Conservation (phyloP, 176 grass and related monocot species). For the Aegilops umbellulata region DNA sequence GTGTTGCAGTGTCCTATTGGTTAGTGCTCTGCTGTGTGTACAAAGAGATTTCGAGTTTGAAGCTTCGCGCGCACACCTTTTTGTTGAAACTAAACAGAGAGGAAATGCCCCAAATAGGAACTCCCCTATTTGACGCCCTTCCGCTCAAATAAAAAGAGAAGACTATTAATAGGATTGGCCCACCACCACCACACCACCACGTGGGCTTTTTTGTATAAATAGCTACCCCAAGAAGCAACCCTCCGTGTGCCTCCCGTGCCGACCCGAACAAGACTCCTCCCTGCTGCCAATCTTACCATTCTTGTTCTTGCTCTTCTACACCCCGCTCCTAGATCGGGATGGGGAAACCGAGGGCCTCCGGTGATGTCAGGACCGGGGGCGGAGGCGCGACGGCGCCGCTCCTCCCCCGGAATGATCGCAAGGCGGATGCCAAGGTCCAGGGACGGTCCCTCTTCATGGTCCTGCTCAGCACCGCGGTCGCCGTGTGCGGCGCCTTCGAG, state of each 20-base stretch:
- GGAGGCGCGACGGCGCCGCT: constrained; percentile 22
- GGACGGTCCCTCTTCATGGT: constrained; percentile 44
- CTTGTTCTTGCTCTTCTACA: background rate
- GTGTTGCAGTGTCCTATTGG: no score
- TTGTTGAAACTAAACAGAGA: no score
- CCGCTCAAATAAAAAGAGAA: no score
- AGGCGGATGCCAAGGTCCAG: constrained; percentile 20
- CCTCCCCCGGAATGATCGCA: background rate
- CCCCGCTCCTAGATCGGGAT: background rate
- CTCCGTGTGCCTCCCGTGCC: background rate
- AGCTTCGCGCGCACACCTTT: no score
- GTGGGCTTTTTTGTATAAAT: background rate
- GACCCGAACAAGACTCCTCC: background rate
- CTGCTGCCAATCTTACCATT: constrained; percentile 1
- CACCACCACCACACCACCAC: no score
- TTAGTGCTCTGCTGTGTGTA: no score
- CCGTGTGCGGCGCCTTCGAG: constrained; percentile 75
- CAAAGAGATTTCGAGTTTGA: no score
- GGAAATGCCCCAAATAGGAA: no score
- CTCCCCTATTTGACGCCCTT: no score
- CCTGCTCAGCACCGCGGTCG: constrained; percentile 58
- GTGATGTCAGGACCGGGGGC: constrained; percentile 4
- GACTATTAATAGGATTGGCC: no score
- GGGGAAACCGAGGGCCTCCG: constrained; percentile 22
- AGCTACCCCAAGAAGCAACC: no score